A percentile compares a stretch with the other conserved stretches of the same genome.
phyloP scores from a whole-genome alignment of 2,329 filamentous ascomycete genomes.

The Pseudopithomyces maydicus region DNA sequence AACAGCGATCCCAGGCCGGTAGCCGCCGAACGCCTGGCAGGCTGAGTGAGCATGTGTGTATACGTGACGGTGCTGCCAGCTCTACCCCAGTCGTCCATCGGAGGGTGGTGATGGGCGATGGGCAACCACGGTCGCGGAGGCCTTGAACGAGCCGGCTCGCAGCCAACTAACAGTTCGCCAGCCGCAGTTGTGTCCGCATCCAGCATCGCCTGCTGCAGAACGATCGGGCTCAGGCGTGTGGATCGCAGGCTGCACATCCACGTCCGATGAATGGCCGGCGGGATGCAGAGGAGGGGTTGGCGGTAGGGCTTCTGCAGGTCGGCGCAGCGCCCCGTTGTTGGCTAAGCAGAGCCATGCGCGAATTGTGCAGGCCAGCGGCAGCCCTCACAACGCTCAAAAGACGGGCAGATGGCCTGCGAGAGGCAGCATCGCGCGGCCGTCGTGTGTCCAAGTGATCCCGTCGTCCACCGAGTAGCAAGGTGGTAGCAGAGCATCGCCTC shows the following conservation, averaged over 20 bases:
- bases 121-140: too few species aligned
- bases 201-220: background rate
- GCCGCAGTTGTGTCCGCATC: too few species aligned
- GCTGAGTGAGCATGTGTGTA: background rate
- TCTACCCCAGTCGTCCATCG: too few species aligned
- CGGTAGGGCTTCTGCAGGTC: conserved; percentile 19
- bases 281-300: conserved; percentile 16
- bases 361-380: conserved; percentile 27
- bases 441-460: background rate
- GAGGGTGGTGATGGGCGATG: too few species aligned
- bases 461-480: too few species aligned
- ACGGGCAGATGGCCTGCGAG: background rate
- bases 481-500: too few species aligned
- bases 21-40: background rate
- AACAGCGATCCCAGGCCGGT: background rate
- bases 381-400: conserved; percentile 1
- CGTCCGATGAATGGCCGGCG: conserved; percentile 12
- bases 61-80: too few species aligned
- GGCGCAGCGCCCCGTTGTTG: conserved; percentile 7
- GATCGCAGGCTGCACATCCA: background rate
- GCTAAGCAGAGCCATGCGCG: conserved; percentile 22
- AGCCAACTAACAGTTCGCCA: too few species aligned
- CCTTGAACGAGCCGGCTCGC: too few species aligned
- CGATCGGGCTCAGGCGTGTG: background rate
- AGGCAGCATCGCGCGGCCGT: background rate